Conservation (phyloP, 2,329 filamentous ascomycete genomes). For the Alternaria postmessia region DNA sequence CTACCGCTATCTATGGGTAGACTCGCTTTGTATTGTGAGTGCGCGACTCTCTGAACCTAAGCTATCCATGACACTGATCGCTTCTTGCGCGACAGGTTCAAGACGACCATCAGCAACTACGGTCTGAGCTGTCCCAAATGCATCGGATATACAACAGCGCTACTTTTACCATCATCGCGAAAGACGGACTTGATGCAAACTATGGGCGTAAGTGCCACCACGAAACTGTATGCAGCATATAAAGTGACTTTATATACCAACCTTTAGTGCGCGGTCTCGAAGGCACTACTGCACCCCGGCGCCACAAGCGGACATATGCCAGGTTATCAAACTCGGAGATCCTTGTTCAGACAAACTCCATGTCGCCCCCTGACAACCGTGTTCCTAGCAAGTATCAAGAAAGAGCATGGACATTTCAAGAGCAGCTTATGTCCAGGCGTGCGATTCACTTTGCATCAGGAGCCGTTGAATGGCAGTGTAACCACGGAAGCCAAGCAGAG, state of each 20-base stretch:
- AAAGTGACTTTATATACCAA: no score
- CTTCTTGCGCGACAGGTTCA: background rate
- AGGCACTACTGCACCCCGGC: no score
- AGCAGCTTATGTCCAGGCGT: no score
- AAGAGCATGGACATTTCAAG: no score
- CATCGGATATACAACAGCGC: background rate
- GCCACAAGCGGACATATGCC: no score
- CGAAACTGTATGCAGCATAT: no score
- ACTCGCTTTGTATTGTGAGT: background rate
- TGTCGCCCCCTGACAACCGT: background rate
- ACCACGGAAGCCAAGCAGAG: no score
- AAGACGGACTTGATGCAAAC: background rate
- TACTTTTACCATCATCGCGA: background rate
- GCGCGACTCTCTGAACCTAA: background rate
- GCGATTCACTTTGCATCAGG: no score
- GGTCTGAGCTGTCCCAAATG: background rate
- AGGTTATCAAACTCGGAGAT: no score
- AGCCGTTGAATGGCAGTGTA: no score
- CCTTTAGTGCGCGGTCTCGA: no score
- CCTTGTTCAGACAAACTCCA: background rate
- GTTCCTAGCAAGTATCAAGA: background rate
- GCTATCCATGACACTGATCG: background rate
- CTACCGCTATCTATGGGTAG: background rate
- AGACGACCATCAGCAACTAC: background rate
- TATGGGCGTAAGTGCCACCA: background rate